Evolutionary conservation across 352 stramenopile genomes (phyloP), one percentile per base, ranked within the genome.

Genomic region (Phytophthora tubulina): DNA sequence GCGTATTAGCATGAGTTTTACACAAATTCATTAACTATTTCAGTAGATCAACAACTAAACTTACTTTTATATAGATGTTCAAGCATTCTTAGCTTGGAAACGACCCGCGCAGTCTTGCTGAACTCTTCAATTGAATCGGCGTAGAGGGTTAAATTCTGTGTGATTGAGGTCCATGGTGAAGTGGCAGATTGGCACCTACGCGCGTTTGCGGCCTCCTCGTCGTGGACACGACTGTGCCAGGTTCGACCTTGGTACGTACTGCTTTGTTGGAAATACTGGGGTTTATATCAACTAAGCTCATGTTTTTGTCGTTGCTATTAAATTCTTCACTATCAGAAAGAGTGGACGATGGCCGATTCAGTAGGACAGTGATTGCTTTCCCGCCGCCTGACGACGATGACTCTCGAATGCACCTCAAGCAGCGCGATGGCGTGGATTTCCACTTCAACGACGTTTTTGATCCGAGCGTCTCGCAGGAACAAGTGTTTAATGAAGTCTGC

Each of bases 111-210:
- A 36, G 11, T 32, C 11, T 58, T 53, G 32, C 21, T 27, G 21
- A 27, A 27, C 21, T 27, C 35, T 39, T 11, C 35, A 63, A 42
- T 44, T 45, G 38, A 56, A 42, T 58, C 38, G 15, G 44, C 21
- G 52, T 36, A 49, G 35, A 36, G 2, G 38, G 27, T 14, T 44
- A 7, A 54, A 14, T 17, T 58, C 8, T n/a, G 30, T 6, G 48
- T 17, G 36, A 11, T 53, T 42, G 14, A 39, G 48, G 33, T 15
- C 38, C 10, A 91, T 89, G 82, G 76, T 92, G 53, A 92, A 89
- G 73, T 95, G 87, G 84, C 74, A 84, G 59, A 95, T 93, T 70
- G 87, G 79, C 55, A 95, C 87, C 52, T 94, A 88, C 49, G 82
- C 85, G 49, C 77, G 87, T 30, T 78, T 95, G 49, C 85, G 87